phyloP scores from a whole-genome alignment of 2,329 filamentous ascomycete genomes.

The Claviceps maximensis region DNA sequence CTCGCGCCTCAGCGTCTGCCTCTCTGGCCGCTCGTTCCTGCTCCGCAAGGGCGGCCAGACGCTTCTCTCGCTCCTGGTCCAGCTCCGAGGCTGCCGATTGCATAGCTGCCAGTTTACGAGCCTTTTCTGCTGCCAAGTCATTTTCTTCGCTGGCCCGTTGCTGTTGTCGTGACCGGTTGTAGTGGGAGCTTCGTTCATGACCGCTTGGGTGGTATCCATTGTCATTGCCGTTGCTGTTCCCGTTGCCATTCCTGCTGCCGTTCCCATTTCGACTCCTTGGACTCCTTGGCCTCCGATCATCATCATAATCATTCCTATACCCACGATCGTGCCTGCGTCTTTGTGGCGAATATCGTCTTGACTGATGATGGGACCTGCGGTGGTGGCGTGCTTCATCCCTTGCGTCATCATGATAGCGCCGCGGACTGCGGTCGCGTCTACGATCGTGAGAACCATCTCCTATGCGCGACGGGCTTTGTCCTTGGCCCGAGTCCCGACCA shows the following conservation, averaged over 20 bases:
- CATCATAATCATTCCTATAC: neutral
- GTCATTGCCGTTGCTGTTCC: neutral
- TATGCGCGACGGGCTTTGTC: conserved; percentile 10
- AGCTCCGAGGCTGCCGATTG: conserved; percentile 56
- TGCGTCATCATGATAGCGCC: neutral
- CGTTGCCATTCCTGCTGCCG: neutral
- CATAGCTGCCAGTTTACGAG: conserved; percentile 59
- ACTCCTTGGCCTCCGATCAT: neutral
- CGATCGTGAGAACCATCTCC: conserved; percentile 11
- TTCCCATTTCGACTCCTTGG: neutral
- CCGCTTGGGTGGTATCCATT: conserved; percentile 6
- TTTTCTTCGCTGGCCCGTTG: conserved; percentile 10
- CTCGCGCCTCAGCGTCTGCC: conserved; percentile 51
- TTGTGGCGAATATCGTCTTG: neutral
- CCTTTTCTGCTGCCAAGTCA: conserved; percentile 43
- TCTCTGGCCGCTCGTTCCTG: conserved; percentile 51
- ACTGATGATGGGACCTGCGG: neutral
- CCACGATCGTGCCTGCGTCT: conserved; percentile 9
- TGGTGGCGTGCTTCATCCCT: neutral
- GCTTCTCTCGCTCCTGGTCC: conserved; percentile 54
- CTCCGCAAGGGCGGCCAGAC: conserved; percentile 53
- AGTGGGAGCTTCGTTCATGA: conserved; percentile 7
- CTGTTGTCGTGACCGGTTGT: neutral
- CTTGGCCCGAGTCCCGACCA: conserved; percentile 13
- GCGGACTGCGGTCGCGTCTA: neutral